phyloP scores from a whole-genome alignment of 2,329 filamentous ascomycete genomes.

The Ophiostoma sp. region DNA sequence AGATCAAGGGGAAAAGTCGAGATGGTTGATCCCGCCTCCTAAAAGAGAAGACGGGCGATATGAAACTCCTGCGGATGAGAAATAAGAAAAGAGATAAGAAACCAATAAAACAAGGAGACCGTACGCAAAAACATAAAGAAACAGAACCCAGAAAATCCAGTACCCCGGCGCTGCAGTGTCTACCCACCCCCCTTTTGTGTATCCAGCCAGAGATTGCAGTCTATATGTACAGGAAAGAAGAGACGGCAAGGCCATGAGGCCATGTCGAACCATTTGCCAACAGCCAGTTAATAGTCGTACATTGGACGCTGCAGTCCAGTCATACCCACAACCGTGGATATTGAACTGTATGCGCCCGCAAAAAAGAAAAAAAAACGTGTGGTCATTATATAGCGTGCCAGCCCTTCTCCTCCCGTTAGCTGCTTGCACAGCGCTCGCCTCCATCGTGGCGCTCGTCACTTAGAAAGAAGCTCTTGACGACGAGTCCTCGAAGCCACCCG shows the following conservation, averaged over 20 bases:
- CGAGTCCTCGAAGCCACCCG: background rate
- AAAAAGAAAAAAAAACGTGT: conserved; percentile 5
- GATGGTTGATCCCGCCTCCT: conserved; percentile 16
- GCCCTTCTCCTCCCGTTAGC: background rate
- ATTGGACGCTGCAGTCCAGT: background rate
- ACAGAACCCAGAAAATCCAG: background rate
- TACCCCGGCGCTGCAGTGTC: conserved; percentile 14
- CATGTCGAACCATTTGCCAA: background rate
- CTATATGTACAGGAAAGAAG: conserved; percentile 21
- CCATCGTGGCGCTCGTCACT: background rate
- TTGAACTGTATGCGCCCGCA: background rate
- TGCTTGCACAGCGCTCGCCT: too few relatives aligned
- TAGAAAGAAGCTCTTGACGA: conserved; percentile 1
- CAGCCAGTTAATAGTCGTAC: conserved; percentile 15
- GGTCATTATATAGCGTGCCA: conserved; percentile 12
- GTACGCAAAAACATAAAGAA: background rate
- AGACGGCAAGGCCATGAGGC: conserved; percentile 1
- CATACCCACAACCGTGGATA: background rate
- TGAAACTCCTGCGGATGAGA: background rate
- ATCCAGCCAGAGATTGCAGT: conserved; percentile 17
- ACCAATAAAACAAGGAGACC: background rate
- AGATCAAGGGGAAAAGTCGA: conserved; percentile 17
- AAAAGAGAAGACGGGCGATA: conserved; percentile 13
- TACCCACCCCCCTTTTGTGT: conserved; percentile 10
- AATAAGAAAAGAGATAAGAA: background rate